Evolutionary conservation across 306 rosid genomes (phyloP).

Genomic region (Gillenia trifoliata): DNA sequence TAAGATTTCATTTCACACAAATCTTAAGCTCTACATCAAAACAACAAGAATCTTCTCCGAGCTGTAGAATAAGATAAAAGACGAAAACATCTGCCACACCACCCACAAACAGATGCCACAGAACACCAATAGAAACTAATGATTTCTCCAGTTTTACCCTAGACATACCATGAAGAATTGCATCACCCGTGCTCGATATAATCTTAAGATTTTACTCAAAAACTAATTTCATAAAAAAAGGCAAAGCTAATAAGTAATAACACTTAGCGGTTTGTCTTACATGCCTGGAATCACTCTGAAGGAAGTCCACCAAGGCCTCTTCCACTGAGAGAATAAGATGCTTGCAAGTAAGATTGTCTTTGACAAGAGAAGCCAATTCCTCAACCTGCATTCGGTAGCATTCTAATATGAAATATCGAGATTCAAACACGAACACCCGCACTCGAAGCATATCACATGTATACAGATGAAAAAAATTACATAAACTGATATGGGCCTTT

Average conservation of each 20-base stretch:
- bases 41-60: background rate
- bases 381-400: conserved; percentile 59
- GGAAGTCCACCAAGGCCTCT: conserved; percentile 70
- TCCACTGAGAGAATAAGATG: conserved; percentile 95
- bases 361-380: conserved; percentile 91
- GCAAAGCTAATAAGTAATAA: background rate
- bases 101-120: too few species aligned
- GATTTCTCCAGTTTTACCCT: background rate
- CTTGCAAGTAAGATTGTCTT: conserved; percentile 94
- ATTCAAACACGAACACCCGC: conserved; percentile 2
- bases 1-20: background rate
- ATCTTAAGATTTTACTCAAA: background rate
- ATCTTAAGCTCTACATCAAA: background rate
- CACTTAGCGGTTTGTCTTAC: conserved; percentile 17
- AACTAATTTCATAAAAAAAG: background rate
- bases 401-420: background rate
- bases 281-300: conserved; percentile 75
- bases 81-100: background rate
- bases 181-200: background rate
- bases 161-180: background rate
- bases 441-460: background rate
- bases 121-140: too few species aligned
- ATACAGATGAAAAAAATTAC: background rate
- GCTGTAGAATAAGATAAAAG: too few species aligned
- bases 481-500: background rate